Conservation (phyloP, 139 green algal species). For the Protoeuglena noctilucae region DNA sequence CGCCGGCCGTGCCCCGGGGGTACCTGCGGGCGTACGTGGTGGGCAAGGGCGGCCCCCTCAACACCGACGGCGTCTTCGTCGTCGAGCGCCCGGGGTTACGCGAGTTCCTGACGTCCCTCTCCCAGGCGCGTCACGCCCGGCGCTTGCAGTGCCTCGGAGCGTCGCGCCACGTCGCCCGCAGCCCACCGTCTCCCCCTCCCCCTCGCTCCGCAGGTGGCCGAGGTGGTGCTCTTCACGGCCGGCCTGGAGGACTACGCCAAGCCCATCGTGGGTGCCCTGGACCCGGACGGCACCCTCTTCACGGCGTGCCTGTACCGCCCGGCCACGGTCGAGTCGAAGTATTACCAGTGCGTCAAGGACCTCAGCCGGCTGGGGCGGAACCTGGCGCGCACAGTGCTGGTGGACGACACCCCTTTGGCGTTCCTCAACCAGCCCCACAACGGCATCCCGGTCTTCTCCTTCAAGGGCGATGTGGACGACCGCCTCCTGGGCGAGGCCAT, state of each 20-base stretch:
- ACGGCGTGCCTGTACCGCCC: constrained; percentile 25
- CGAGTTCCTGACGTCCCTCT: constrained; percentile 39
- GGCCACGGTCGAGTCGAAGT: constrained; percentile 23
- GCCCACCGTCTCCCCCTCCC: too few relatives aligned
- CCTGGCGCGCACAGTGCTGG: constrained; percentile 50
- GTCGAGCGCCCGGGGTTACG: constrained; percentile 63
- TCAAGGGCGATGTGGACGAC: constrained; percentile 60
- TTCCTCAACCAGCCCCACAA: constrained; percentile 73
- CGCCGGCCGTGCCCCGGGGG: constrained; percentile 33
- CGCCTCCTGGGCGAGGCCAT: constrained; percentile 60
- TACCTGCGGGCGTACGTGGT: constrained; percentile 43
- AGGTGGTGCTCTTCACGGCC: constrained; percentile 78
- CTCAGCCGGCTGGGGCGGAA: constrained; percentile 45
- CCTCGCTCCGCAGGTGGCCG: constrained; percentile 35
- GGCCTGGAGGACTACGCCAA: constrained; percentile 69
- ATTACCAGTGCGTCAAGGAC: constrained; percentile 82
- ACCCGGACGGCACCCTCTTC: constrained; percentile 28
- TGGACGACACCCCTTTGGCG: constrained; percentile 80
- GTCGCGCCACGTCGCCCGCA: too few relatives aligned
- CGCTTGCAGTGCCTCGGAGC: too few relatives aligned
- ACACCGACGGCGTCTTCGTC: constrained; percentile 63
- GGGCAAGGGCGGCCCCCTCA: constrained; percentile 43
- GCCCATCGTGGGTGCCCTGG: constrained; percentile 57
- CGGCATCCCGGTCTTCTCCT: constrained; percentile 65
- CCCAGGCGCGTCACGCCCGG: too few relatives aligned